Evolutionary conservation across 345 rosid genomes (phyloP), one percentile per base, ranked within the genome.

Genomic region (Angophora floribunda): DNA sequence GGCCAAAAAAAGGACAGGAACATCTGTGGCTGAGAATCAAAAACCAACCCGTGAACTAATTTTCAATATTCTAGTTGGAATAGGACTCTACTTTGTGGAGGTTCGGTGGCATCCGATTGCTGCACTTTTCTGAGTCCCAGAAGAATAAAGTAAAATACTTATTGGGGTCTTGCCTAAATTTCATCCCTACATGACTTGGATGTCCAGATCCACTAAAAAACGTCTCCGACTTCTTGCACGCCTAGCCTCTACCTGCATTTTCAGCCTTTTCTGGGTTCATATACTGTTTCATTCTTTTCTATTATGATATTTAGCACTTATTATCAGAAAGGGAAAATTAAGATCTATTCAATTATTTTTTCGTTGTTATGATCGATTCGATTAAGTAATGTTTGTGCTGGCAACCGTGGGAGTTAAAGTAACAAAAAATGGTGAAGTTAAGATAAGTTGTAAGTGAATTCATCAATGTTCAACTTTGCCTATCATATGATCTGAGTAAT

Each of bases 321-420:
- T 8, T 70, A 36, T 70, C 80, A 12, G 45, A 32, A 17, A 67
- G 80, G 47, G 24, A 32, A 70, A 16, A 70, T 7, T 70, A 32
- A 17, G 47, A 32, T 70, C 47, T 32, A 36, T 4, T 4, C 47
- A 70, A n/a, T 3, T 67, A 30, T 16, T 7, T 0, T 14, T 13
- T 7, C 9, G 4, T 8, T 6, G 0, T 7, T 3, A 30, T 2
- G 41, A 65, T 65, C 6, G 10, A n/a, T 65, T 65, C 1, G 1
- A 13, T 65, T 65, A 65, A 14, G 78, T 65, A 16, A n/a, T 14
- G 75, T 63, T 1, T 1, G 19, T 17, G 14, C 4, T 17, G 0
- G 75, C 36, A 63, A n/a, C 36, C 1, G 9, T 36, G n/a, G 75
- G n/a, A 63, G 36, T 6, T 63, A 15, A 32, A 70, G 45, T 21